Evolutionary conservation across 345 rosid genomes (phyloP).

Genomic region (Syzygium aromaticum): DNA sequence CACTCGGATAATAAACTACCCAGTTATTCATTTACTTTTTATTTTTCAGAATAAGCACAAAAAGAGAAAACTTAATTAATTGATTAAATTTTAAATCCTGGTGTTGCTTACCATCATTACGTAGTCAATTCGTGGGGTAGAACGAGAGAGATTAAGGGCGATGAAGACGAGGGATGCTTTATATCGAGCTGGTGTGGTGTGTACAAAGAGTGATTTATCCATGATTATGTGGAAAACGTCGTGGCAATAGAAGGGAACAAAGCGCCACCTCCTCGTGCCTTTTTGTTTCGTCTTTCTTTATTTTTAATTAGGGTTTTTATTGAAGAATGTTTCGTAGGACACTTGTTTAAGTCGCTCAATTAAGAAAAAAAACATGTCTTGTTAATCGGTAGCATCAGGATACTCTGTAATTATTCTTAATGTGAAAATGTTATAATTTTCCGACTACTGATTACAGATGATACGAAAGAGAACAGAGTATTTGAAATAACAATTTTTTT

Average conservation of each 20-base stretch:
- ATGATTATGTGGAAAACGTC: neutral
- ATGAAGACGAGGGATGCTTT: neutral
- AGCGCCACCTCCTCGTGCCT: neutral
- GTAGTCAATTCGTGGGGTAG: neutral
- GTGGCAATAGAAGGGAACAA: neutral
- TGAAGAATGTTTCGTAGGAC: neutral
- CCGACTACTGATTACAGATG: neutral
- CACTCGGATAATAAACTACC: neutral
- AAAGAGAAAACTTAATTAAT: neutral
- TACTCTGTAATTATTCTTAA: neutral
- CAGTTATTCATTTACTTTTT: neutral
- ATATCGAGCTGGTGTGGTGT: neutral
- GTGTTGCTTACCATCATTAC: neutral
- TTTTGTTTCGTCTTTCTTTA: neutral
- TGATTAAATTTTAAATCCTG: too few relatives aligned
- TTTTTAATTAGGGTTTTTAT: neutral
- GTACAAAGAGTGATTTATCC: neutral
- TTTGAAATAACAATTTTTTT: neutral
- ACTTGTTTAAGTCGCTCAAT: neutral
- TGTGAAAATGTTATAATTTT: neutral
- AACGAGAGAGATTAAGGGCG: neutral
- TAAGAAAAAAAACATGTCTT: neutral
- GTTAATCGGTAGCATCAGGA: neutral
- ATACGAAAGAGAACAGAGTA: fast-evolving
- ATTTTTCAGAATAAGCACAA: neutral